Evolutionary conservation across 2,329 filamentous ascomycete genomes (phyloP).

Genomic region (Plectosphaerella sp.): DNA sequence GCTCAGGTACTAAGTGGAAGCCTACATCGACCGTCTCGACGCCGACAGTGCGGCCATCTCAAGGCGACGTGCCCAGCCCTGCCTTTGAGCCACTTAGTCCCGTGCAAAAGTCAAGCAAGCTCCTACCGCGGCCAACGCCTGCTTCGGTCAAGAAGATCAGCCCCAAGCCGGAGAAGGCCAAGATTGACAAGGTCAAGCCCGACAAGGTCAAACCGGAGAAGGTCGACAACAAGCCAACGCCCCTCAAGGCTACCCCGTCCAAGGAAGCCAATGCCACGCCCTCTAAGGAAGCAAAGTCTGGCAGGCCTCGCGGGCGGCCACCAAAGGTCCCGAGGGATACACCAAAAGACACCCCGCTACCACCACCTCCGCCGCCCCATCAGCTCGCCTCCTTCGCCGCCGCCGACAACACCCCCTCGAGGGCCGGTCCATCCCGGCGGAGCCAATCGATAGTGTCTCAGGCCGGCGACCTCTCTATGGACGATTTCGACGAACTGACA

Average conservation of each 20-base stretch:
- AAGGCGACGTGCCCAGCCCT: constrained; percentile 41
- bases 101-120: constrained; percentile 31
- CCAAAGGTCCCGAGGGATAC: not conserved
- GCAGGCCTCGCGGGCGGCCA: constrained; percentile 23
- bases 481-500: constrained; percentile 28
- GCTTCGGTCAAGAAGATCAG: constrained; percentile 27
- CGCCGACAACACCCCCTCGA: constrained; percentile 28
- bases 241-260: no score
- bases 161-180: constrained; percentile 8
- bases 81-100: constrained; percentile 57
- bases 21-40: constrained; percentile 54
- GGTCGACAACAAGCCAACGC: no score
- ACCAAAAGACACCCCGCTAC: no score
- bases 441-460: constrained; percentile 43
- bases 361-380: constrained; percentile 5
- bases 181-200: not conserved
- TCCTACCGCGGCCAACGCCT: constrained; percentile 26
- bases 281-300: constrained; percentile 4
- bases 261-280: constrained; percentile 12
- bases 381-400: constrained; percentile 29
- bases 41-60: constrained; percentile 29
- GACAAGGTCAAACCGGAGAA: no score
- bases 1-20: constrained; percentile 55
- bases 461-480: constrained; percentile 42
- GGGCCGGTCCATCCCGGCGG: constrained; percentile 24